Evolutionary conservation across 2,329 filamentous ascomycete genomes (phyloP).

Genomic region (Colletotrichum incanum): DNA sequence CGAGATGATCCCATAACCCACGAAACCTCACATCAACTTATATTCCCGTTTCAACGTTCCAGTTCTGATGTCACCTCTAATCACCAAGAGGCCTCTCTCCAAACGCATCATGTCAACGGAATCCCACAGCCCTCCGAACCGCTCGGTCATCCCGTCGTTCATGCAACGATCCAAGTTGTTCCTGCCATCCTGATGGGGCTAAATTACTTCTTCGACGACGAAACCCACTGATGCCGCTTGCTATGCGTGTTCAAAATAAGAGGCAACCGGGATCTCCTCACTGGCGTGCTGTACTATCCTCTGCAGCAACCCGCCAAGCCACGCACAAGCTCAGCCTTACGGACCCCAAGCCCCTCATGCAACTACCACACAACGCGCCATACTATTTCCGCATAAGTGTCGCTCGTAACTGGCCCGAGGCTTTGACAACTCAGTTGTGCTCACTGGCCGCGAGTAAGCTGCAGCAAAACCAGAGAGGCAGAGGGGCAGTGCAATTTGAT

Average conservation of each 20-base stretch:
- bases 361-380: neutral
- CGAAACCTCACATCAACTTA: neutral
- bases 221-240: neutral
- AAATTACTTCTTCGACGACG: neutral
- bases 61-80: neutral
- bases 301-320: neutral
- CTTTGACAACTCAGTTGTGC: neutral
- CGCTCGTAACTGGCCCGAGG: neutral
- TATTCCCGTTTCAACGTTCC: neutral
- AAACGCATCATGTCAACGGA: neutral
- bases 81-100: neutral
- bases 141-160: neutral
- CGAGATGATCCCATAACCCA: neutral
- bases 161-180: neutral
- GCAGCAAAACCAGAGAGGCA: neutral
- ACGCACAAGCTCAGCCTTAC: conserved; percentile 9
- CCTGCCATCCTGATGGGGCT: neutral
- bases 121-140: too few relatives aligned
- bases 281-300: neutral
- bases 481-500: neutral
- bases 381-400: neutral
- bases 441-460: neutral
- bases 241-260: neutral
- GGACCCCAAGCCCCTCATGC: neutral
- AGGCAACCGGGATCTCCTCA: neutral